Conservation (phyloP, 768 basidiomycete species). For the Harrya chromipes region DNA sequence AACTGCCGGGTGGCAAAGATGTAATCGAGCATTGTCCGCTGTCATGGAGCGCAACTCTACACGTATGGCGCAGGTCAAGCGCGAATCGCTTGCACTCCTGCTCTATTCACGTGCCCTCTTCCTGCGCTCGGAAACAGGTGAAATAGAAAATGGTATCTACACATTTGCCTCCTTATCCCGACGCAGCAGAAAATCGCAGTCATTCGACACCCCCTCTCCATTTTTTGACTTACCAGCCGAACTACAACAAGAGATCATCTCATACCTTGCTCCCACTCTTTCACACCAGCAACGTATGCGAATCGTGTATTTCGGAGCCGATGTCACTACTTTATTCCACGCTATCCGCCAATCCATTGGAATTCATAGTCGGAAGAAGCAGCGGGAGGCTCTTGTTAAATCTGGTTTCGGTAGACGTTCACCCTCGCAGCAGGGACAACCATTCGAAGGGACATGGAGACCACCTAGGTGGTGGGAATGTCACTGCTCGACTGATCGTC, state of each 20-base stretch:
- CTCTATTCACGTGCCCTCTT: constrained; percentile 48
- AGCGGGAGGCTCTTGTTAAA: constrained; percentile 3
- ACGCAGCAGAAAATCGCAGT: constrained; percentile 4
- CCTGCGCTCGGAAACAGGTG: constrained; percentile 31
- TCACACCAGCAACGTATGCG: constrained; percentile 53
- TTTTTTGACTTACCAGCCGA: constrained; percentile 53
- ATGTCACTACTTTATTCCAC: constrained; percentile 43
- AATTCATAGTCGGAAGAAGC: constrained; percentile 4
- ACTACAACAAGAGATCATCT: constrained; percentile 54
- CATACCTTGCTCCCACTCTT: constrained; percentile 54
- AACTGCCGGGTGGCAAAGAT: constrained; percentile 30
- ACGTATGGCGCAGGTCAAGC: constrained; percentile 37
- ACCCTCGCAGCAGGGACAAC: constrained; percentile 5
- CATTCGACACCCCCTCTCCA: constrained; percentile 15
- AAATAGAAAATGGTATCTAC: background rate
- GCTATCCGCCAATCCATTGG: constrained; percentile 21
- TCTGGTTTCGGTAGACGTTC: constrained; percentile 6
- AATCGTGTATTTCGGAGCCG: constrained; percentile 50
- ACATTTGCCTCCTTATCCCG: constrained; percentile 4
- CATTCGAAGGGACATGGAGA: constrained; percentile 34
- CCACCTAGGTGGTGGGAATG: constrained; percentile 35
- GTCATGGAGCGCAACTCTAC: constrained; percentile 43
- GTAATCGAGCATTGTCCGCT: constrained; percentile 30
- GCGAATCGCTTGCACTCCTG: constrained; percentile 50
- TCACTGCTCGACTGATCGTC: constrained; percentile 24